Evolutionary conservation across 2,329 filamentous ascomycete species (phyloP).

Genomic region (Colletotrichum australisinense): DNA sequence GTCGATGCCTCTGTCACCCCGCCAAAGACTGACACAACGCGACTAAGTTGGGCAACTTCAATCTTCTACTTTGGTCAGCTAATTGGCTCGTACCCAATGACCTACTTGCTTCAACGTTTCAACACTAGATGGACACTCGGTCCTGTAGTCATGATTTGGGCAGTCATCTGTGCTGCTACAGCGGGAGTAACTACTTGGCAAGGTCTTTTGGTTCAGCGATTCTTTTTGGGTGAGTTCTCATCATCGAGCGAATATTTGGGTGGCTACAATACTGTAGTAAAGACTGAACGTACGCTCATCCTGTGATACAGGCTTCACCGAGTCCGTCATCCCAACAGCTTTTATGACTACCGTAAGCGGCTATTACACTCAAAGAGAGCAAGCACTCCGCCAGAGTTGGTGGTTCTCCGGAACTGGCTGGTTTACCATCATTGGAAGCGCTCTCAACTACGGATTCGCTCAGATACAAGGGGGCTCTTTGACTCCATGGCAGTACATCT

Average conservation of each 20-base stretch:
- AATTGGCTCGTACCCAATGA: constrained; percentile 78
- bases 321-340: constrained; percentile 73
- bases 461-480: constrained; percentile 67
- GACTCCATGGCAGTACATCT: constrained; percentile 77
- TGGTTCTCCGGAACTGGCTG: constrained; percentile 73
- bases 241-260: too few relatives aligned
- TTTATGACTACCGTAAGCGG: constrained; percentile 73
- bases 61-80: constrained; percentile 87
- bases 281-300: neutral
- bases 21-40: constrained; percentile 67
- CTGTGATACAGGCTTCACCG: constrained; percentile 58
- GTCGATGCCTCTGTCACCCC: constrained; percentile 57
- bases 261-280: too few relatives aligned
- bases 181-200: constrained; percentile 72
- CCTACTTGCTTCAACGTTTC: constrained; percentile 76
- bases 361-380: constrained; percentile 75
- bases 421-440: constrained; percentile 72
- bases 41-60: constrained; percentile 81
- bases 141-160: constrained; percentile 73
- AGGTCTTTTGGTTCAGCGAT: constrained; percentile 74
- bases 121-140: constrained; percentile 72
- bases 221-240: constrained; percentile 59
- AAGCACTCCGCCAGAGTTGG: constrained; percentile 72
- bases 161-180: constrained; percentile 74
- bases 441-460: constrained; percentile 75